Evolutionary conservation across 768 basidiomycete genomes (phyloP), one percentile per base, ranked within the genome.

Genomic region (Serendipita indica): DNA sequence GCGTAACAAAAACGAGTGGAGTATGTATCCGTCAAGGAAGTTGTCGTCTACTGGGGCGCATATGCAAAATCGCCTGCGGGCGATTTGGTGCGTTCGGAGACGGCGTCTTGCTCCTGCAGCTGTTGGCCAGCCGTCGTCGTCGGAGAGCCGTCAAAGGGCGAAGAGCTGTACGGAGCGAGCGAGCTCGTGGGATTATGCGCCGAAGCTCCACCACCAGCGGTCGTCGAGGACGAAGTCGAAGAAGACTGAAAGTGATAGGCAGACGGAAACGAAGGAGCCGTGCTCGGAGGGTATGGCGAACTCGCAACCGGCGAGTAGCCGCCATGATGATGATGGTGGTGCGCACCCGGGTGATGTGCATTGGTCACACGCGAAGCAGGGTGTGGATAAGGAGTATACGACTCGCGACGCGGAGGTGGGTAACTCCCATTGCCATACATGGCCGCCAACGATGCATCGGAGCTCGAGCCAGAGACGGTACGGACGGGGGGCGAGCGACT

Each of bases 21-120:
- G 37, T 39, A 18, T 39, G 37, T 39, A 39, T 39, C 18, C 37
- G n/a, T 43, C 41, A 3, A 4, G n/a, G 2, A 18, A n/a, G 41
- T 43, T 18, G 37, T 43, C 41, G 41, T 43, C 41, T 30, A 54
- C 25, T 54, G 25, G 49, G 49, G 16, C n/a, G 30, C 49, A 28
- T 54, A 54, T 27, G 49, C 49, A 54, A 54, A 54, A 30, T 54
- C 49, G n/a, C 49, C 49, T 18, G 32, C 49, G 16, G 49, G 49
- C 16, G 49, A 54, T 28, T 54, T 54, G 22, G 49, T 54, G 22
- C 49, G 49, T 28, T 54, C 49, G 10, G 49, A 25, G 32, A 27
- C 49, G n/a, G 35, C 35, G 35, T n/a, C n/a, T n/a, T 37, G 35
- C 10, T 37, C n/a, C n/a, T n/a, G n/a, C n/a, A n/a, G n/a, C n/a